Evolutionary conservation across 106 monocot species (phyloP).

Genomic region (Hemerocallis citrina): DNA sequence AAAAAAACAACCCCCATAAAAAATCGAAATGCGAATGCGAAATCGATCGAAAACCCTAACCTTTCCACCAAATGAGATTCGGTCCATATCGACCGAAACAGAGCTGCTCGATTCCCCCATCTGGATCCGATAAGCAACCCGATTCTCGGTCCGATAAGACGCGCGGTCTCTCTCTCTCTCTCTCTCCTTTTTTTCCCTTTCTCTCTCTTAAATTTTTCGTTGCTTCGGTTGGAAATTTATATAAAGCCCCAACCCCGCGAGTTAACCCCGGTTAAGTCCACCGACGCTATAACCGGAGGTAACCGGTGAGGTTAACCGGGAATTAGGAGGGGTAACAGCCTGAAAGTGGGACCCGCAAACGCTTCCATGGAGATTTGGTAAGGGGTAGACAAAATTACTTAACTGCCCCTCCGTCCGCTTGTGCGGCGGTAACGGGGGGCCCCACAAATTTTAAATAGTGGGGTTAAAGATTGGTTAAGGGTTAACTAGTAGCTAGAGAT

Average conservation of each 20-base stretch:
- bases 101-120: constrained; percentile 63
- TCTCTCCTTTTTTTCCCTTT: too few species aligned
- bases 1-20: too few species aligned
- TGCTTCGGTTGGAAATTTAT: too few species aligned
- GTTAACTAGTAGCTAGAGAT: too few species aligned
- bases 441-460: too few species aligned
- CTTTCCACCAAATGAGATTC: constrained; percentile 53
- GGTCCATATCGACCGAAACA: constrained; percentile 58
- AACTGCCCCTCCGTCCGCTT: not conserved
- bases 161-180: not conserved
- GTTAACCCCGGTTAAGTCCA: constrained; percentile 14
- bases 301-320: constrained; percentile 1
- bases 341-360: constrained; percentile 2
- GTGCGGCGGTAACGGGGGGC: not conserved
- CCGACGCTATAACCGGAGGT: constrained; percentile 14
- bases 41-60: constrained; percentile 12
- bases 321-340: not conserved
- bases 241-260: not conserved
- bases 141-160: not conserved
- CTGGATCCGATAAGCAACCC: not conserved
- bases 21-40: not conserved
- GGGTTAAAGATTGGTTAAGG: too few species aligned
- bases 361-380: not conserved
- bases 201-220: not conserved
- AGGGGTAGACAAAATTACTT: not conserved